phyloP scores from a whole-genome alignment of 2,329 filamentous ascomycete genomes.

The Cladophialophora bantiana region DNA sequence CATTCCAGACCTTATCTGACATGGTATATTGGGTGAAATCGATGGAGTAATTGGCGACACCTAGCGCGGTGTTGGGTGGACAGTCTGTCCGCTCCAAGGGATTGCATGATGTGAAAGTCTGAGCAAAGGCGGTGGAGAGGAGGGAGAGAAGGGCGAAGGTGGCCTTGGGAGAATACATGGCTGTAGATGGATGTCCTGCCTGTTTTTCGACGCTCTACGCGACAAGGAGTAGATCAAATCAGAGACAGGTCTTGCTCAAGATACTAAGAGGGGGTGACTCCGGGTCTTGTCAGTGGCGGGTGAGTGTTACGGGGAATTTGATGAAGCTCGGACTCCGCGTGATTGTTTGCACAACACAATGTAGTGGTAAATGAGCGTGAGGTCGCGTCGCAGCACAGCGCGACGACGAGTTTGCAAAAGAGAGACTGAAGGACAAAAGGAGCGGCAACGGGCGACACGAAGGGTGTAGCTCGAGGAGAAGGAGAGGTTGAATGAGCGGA shows the following conservation, averaged over 20 bases:
- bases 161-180: constrained; percentile 29
- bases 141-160: constrained; percentile 46
- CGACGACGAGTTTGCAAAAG: constrained; percentile 27
- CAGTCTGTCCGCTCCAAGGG: constrained; percentile 73
- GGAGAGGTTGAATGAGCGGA: constrained; percentile 42
- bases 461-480: constrained; percentile 39
- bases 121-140: constrained; percentile 64
- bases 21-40: constrained; percentile 62
- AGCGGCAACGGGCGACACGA: constrained; percentile 32
- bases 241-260: constrained; percentile 25
- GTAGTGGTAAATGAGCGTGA: constrained; percentile 25
- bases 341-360: constrained; percentile 22
- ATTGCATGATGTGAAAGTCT: constrained; percentile 80
- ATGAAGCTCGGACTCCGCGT: constrained; percentile 27
- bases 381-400: constrained; percentile 35
- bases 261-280: constrained; percentile 25
- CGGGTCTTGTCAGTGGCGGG: constrained; percentile 25
- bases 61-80: constrained; percentile 73
- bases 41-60: constrained; percentile 59
- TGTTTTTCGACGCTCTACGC: background rate
- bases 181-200: constrained; percentile 3
- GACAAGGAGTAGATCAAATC: constrained; percentile 5
- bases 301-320: constrained; percentile 25
- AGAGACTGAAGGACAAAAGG: constrained; percentile 24
- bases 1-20: constrained; percentile 69